Conservation (phyloP, 2,329 filamentous ascomycete species). For the Beauveria brongniartii region DNA sequence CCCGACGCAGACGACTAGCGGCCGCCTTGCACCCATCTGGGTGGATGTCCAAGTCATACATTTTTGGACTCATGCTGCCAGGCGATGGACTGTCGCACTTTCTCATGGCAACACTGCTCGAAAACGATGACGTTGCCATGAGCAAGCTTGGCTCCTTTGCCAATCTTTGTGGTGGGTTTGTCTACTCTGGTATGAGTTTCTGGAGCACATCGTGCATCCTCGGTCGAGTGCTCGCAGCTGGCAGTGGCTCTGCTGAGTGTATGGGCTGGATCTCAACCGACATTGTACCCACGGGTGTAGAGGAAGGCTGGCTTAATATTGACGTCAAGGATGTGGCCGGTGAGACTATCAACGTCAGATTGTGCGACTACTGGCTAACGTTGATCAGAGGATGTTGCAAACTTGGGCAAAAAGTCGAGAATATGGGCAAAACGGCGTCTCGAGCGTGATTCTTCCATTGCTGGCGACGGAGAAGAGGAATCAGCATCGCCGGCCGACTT, state of each 20-base stretch:
- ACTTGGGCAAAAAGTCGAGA: slow-evolving; percentile 46
- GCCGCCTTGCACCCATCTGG: slow-evolving; percentile 51
- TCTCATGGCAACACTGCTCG: slow-evolving; percentile 57
- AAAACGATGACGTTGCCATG: slow-evolving; percentile 55
- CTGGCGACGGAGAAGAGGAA: slow-evolving; percentile 48
- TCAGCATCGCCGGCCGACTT: slow-evolving; percentile 54
- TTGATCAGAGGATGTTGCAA: slow-evolving; percentile 37
- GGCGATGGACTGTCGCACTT: slow-evolving; percentile 56
- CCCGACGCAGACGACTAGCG: slow-evolving; percentile 45
- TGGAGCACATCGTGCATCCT: slow-evolving; percentile 62
- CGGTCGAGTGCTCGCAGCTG: slow-evolving; percentile 55
- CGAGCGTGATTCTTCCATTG: slow-evolving; percentile 51
- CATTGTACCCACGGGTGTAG: slow-evolving; percentile 41
- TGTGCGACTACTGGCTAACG: background rate
- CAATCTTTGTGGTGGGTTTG: slow-evolving; percentile 56
- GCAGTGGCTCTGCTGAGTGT: slow-evolving; percentile 53
- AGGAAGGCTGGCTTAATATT: slow-evolving; percentile 52
- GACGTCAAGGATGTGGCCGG: slow-evolving; percentile 45
- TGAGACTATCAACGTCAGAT: slow-evolving; percentile 22
- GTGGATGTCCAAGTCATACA: slow-evolving; percentile 61
- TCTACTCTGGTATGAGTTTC: slow-evolving; percentile 56
- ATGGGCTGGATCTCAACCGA: slow-evolving; percentile 63
- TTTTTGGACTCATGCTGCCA: slow-evolving; percentile 57
- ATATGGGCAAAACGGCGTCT: slow-evolving; percentile 53
- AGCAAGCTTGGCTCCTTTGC: slow-evolving; percentile 50